Evolutionary conservation across 106 monocot genomes (phyloP), one percentile per base, ranked within the genome.

Genomic region (Dendrobium nobile): DNA sequence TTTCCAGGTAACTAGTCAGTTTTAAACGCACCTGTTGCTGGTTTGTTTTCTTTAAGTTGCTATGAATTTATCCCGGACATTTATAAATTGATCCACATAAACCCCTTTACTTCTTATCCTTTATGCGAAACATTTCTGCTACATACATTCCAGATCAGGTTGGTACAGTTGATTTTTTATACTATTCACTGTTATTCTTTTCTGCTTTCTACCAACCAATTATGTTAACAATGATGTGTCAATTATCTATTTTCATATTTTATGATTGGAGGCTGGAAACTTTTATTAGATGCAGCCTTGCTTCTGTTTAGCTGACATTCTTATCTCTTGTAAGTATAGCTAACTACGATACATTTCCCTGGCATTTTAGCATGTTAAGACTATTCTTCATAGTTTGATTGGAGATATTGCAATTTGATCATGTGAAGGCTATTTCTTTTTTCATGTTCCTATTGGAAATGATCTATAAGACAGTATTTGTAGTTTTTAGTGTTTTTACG

Each of bases 1-100:
- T 99, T 91, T 85, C 98, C 94, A 59, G 95, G 98, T 93, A 86
- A 28, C 6, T 18, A 45, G 72, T 19, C 16, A 19, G 17, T 27
- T 18, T 82, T 48, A 67, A 59, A 75, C 7, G 56, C 17, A 64
- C 42, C 19, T 75, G 41, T 65, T 47, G 73, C 24, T 4, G 43
- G 16, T 33, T 70, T 28, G 37, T 70, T 31, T 74, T 7, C 11
- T 5, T 42, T 74, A 43, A 2, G 1, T n/a, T 43, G 42, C 19
- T 74, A 4, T 74, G 73, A 20, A 42, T 41, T 28, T 43, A 4
- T 74, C 41, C 28, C 10, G 41, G 42, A 43, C 19, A 22, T 74
- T 9, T 43, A 43, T 42, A 42, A 37, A 44, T 70, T 70, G 33
- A 33, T 22, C 8, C 37, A 70, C 70, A 70, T 9, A 70, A 37